A percentile compares a stretch with the other conserved stretches of the same genome.
phyloP scores from a whole-genome alignment of 768 basidiomycete species.

The Boletus speciosus region DNA sequence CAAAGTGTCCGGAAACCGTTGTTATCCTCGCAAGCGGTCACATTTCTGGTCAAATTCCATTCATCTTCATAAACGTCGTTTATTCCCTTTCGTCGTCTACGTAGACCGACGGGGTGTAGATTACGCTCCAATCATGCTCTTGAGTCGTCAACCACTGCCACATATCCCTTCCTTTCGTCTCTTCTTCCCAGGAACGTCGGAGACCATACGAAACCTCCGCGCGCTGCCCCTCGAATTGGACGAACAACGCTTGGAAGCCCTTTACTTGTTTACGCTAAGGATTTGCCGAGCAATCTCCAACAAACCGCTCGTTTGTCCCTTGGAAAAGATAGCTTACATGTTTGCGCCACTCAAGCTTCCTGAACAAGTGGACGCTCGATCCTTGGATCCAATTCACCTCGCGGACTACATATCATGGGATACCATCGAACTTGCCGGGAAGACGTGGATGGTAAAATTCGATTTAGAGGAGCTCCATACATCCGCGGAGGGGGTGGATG shows the following conservation, averaged over 20 bases:
- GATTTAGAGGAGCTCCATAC: conserved; percentile 33
- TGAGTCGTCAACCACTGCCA: conserved; percentile 69
- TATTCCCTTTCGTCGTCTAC: conserved; percentile 41
- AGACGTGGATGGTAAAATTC: conserved; percentile 51
- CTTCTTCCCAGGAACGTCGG: conserved; percentile 50
- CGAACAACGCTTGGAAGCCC: conserved; percentile 40
- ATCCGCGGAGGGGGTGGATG: conserved; percentile 40
- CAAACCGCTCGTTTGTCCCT: conserved; percentile 58
- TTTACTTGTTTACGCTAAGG: conserved; percentile 63
- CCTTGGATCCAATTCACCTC: conserved; percentile 30
- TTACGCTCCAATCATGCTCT: conserved; percentile 59
- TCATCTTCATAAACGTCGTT: conserved; percentile 19
- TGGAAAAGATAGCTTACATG: conserved; percentile 59
- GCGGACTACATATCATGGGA: conserved; percentile 60
- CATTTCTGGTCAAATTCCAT: conserved; percentile 59
- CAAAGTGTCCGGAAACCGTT: conserved; percentile 42
- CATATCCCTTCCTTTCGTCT: conserved; percentile 51
- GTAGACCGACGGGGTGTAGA: conserved; percentile 27
- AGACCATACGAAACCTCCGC: conserved; percentile 41
- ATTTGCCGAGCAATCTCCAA: conserved; percentile 61
- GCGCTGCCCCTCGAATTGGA: conserved; percentile 50
- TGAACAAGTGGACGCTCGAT: conserved; percentile 27
- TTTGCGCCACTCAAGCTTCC: conserved; percentile 54
- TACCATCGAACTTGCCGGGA: conserved; percentile 48
- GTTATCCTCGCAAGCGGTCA: conserved; percentile 58